Evolutionary conservation across 345 rosid species (phyloP).

Genomic region (Murraya koenigii): DNA sequence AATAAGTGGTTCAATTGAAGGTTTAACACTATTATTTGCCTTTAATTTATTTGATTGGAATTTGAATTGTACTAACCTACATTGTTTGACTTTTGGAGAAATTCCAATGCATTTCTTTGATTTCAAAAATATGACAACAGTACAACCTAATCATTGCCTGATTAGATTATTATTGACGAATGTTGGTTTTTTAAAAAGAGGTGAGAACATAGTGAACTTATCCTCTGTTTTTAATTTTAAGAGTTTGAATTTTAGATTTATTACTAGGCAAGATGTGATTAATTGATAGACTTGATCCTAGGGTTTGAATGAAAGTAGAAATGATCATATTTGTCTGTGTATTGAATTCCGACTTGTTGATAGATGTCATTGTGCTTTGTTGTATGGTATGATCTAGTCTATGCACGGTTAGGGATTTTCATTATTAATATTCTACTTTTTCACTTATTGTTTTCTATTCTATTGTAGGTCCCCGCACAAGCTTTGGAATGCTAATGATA

Average conservation of each 20-base stretch:
- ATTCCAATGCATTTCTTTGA: neutral
- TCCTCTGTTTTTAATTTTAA: neutral
- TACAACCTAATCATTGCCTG: neutral
- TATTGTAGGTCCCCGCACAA: constrained; percentile 39
- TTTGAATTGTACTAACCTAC: neutral
- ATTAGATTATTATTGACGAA: neutral
- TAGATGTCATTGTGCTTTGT: neutral
- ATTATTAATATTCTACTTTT: neutral
- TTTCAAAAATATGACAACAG: neutral
- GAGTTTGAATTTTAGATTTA: neutral
- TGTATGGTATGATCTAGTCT: neutral
- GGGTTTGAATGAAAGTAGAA: neutral
- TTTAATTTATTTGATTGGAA: neutral
- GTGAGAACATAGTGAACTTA: neutral
- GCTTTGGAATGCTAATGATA: constrained; percentile 43
- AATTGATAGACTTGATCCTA: neutral
- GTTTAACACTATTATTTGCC: neutral
- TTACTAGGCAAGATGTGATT: neutral
- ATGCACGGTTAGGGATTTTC: neutral
- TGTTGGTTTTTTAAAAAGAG: neutral
- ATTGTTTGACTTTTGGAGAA: neutral
- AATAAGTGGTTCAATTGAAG: neutral
- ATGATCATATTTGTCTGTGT: neutral
- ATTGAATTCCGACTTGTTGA: neutral
- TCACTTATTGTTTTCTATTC: constrained; percentile 1